Evolutionary conservation across 345 rosid species (phyloP).

Genomic region (Moricandia arvensis): DNA sequence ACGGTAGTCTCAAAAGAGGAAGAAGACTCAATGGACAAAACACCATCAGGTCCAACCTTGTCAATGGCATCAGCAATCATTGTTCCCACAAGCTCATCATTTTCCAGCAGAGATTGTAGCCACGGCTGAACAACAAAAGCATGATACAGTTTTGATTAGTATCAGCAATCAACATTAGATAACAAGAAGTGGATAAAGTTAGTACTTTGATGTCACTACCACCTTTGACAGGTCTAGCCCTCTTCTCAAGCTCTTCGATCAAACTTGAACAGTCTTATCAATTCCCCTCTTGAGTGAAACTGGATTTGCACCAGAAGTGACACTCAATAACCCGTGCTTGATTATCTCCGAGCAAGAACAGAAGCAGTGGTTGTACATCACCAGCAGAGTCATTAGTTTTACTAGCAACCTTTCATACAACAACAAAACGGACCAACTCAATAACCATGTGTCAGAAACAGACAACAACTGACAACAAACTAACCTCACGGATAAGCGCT

Average conservation of each 20-base stretch:
- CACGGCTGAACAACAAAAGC: constrained; percentile 52
- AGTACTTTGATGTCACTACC: constrained; percentile 80
- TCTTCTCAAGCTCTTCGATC: constrained; percentile 83
- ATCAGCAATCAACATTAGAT: neutral
- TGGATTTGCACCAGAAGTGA: constrained; percentile 95
- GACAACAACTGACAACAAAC: neutral
- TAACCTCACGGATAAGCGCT: constrained; percentile 93
- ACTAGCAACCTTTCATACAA: constrained; percentile 73
- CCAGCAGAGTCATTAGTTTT: constrained; percentile 98
- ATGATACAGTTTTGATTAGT: too few relatives aligned
- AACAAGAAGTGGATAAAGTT: neutral
- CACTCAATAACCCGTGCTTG: constrained; percentile 78
- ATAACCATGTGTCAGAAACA: neutral
- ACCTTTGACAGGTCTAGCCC: constrained; percentile 79
- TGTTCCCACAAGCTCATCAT: constrained; percentile 88
- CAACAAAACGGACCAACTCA: neutral
- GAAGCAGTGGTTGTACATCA: constrained; percentile 97
- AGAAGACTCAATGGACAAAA: constrained; percentile 92
- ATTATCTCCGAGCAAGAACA: constrained; percentile 92
- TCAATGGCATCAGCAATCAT: constrained; percentile 99
- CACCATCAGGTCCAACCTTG: constrained; percentile 99
- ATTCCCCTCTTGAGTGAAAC: constrained; percentile 89
- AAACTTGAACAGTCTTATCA: constrained; percentile 76
- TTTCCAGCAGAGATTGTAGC: constrained; percentile 96
- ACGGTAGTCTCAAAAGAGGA: constrained; percentile 95